Percentiles rank a stretch among this genome's conserved stretches.
Evolutionary conservation across 2,329 filamentous ascomycete species (phyloP).

Genomic region (Claviceps citrina): DNA sequence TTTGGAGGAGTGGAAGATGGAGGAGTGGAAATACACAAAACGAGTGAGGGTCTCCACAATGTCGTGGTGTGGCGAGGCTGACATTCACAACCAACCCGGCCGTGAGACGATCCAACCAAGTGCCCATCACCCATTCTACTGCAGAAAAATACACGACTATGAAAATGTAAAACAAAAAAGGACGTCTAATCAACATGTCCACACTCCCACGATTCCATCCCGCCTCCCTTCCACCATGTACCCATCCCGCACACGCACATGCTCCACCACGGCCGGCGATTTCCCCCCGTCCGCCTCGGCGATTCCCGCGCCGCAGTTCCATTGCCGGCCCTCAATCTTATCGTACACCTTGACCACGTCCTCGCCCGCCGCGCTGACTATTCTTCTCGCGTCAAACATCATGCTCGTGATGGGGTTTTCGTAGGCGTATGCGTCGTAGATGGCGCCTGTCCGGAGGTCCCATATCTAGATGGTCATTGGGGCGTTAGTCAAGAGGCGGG

Average conservation of each 20-base stretch:
- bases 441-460: conserved; percentile 91
- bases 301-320: conserved; percentile 84
- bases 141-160: no score
- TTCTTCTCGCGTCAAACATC: conserved; percentile 89
- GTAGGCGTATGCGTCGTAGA: conserved; percentile 91
- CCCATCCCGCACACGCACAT: conserved; percentile 80
- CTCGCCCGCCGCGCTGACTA: conserved; percentile 80
- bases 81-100: no score
- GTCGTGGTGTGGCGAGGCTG: no score
- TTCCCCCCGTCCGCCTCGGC: conserved; percentile 51
- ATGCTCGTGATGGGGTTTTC: conserved; percentile 83
- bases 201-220: conserved; percentile 79
- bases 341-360: conserved; percentile 96
- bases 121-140: no score
- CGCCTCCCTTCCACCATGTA: conserved; percentile 82
- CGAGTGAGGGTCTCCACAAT: no score
- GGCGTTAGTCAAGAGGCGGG: no score
- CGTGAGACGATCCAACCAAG: no score
- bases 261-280: conserved; percentile 57
- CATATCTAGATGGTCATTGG: conserved; percentile 79
- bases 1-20: no score
- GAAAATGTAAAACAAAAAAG: no score
- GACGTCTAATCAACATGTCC: conserved; percentile 46
- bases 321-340: conserved; percentile 87
- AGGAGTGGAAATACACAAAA: no score